Conservation (phyloP, 345 rosid species). For the Laguncularia racemosa region DNA sequence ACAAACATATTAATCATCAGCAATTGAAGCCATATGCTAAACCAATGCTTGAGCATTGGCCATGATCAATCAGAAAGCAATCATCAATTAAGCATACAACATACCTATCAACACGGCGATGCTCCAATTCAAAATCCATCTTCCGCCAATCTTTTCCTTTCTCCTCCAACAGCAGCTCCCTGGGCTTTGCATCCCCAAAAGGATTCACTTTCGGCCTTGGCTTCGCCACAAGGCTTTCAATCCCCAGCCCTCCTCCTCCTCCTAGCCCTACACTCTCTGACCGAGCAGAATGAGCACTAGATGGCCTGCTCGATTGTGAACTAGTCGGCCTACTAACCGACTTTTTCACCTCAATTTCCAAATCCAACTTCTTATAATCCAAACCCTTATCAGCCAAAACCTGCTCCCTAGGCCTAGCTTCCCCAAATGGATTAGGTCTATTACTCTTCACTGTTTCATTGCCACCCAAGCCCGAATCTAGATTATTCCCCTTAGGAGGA, state of each 20-base stretch:
- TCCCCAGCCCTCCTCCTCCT: slow-evolving; percentile 19
- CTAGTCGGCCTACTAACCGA: slow-evolving; percentile 73
- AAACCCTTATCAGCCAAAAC: slow-evolving; percentile 89
- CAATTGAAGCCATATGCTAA: too few relatives aligned
- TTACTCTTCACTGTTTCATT: slow-evolving; percentile 43
- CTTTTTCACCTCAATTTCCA: slow-evolving; percentile 72
- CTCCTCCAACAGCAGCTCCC: slow-evolving; percentile 84
- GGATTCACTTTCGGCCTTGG: slow-evolving; percentile 88
- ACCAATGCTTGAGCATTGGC: too few relatives aligned
- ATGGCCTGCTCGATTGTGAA: slow-evolving; percentile 86
- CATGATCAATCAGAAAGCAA: too few relatives aligned
- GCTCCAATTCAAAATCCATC: slow-evolving; percentile 84
- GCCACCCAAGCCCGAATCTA: slow-evolving; percentile 19
- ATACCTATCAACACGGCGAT: slow-evolving; percentile 73
- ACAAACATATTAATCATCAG: too few relatives aligned
- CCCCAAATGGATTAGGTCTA: slow-evolving; percentile 82
- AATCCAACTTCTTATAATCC: slow-evolving; percentile 84
- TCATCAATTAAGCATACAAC: not conserved
- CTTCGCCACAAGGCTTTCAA: slow-evolving; percentile 53
- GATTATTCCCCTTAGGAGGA: slow-evolving; percentile 33
- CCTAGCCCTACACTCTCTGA: slow-evolving; percentile 39
- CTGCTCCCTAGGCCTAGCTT: slow-evolving; percentile 89
- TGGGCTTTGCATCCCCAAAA: slow-evolving; percentile 92
- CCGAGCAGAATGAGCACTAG: slow-evolving; percentile 79
- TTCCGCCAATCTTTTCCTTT: slow-evolving; percentile 93